phyloP scores from a whole-genome alignment of 495 filamentous ascomycete species.

The Podospora bellae-mahoneyi region DNA sequence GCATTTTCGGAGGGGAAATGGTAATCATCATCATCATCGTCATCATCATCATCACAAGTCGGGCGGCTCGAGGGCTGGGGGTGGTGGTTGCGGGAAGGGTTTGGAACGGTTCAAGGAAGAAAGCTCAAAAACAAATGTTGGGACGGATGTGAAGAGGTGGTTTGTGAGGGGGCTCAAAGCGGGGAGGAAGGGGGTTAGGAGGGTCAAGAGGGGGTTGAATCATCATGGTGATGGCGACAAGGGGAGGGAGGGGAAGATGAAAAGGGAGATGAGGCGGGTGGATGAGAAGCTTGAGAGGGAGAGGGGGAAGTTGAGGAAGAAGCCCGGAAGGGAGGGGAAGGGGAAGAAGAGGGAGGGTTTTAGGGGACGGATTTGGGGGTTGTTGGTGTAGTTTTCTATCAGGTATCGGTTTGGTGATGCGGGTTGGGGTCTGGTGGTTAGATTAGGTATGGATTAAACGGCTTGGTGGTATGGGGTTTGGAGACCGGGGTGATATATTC shows the following conservation, averaged over 20 bases:
- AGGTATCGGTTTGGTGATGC: neutral
- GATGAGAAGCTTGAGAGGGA: neutral
- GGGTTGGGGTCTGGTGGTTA: neutral
- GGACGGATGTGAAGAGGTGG: constrained; percentile 27
- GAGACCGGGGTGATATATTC: neutral
- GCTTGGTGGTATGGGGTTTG: neutral
- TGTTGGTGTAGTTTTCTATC: neutral
- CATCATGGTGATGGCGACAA: neutral
- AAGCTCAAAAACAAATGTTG: neutral
- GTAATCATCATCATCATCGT: neutral
- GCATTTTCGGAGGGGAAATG: neutral
- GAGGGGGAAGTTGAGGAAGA: neutral
- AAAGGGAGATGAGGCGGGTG: neutral
- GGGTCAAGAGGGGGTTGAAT: constrained; percentile 7
- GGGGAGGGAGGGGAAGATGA: neutral
- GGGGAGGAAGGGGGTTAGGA: constrained; percentile 23
- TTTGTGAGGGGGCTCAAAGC: constrained; percentile 22
- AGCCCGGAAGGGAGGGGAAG: neutral
- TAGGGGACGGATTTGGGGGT: neutral
- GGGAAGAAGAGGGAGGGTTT: neutral
- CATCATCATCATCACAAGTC: neutral
- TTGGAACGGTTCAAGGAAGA: neutral
- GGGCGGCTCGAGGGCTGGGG: neutral
- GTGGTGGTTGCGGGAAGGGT: neutral
- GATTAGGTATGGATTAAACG: neutral